Conservation (phyloP, 306 rosid species). For the Dicorynia guianensis region DNA sequence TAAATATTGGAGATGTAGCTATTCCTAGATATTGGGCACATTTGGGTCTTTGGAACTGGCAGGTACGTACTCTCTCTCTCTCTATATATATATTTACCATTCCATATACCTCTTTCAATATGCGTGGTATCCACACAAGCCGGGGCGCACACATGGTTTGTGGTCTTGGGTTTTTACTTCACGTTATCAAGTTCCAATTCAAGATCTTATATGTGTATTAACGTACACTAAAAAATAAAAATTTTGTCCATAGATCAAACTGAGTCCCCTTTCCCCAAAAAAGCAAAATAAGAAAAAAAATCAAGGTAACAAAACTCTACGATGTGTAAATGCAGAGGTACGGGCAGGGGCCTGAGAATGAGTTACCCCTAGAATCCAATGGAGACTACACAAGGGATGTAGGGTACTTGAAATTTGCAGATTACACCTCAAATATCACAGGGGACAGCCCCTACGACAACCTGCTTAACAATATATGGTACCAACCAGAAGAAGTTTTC, state of each 20-base stretch:
- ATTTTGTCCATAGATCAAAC: too few relatives aligned
- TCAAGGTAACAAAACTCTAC: not conserved
- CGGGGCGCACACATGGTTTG: too few relatives aligned
- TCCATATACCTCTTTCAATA: too few relatives aligned
- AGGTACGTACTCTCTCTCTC: too few relatives aligned
- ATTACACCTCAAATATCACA: slow-evolving; percentile 50
- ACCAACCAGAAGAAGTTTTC: slow-evolving; percentile 67
- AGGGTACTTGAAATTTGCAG: slow-evolving; percentile 57
- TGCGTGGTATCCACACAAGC: too few relatives aligned
- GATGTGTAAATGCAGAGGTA: slow-evolving; percentile 47
- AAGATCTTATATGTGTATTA: too few relatives aligned
- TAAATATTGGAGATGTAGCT: slow-evolving; percentile 67
- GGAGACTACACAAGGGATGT: slow-evolving; percentile 62
- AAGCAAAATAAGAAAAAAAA: too few relatives aligned
- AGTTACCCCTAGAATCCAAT: slow-evolving; percentile 50
- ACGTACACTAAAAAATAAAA: too few relatives aligned
- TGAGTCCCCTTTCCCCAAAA: too few relatives aligned
- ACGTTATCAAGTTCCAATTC: too few relatives aligned
- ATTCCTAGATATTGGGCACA: slow-evolving; percentile 66
- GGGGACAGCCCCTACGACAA: slow-evolving; percentile 42
- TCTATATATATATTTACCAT: too few relatives aligned
- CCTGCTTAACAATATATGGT: slow-evolving; percentile 66
- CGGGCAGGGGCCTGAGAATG: slow-evolving; percentile 52
- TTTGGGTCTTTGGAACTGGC: slow-evolving; percentile 74
- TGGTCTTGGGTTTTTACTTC: too few relatives aligned